Base-by-base conservation (phyloP, 768 basidiomycete species). In the Auricularia sp. region DNA sequence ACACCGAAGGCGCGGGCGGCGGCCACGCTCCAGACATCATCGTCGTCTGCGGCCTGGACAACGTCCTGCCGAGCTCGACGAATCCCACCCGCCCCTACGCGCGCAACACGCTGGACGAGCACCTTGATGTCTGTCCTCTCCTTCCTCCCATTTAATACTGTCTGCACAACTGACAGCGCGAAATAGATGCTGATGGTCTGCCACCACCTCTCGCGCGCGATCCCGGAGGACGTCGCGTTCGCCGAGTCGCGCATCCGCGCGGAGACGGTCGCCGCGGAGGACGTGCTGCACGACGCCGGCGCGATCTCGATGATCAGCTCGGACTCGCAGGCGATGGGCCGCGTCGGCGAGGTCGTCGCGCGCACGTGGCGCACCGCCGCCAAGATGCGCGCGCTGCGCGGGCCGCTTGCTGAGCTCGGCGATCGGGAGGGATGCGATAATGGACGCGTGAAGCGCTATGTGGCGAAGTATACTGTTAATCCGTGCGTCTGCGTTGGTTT, bases 1-100 rank as follows among this genome's bases (percentile, higher is more conserved):
- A 98, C 71, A 94, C 86, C 0, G 96, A 98, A 79, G 96, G 96
- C 56, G 95, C 95, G 63, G 89, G 94, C 61, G 94, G 94, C 14
- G 94, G 97, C 13, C 96, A 98, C 72, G 96, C 96, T 2, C 97
- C 97, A 0, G 97, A 98, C 71, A 98, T 98, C 75, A 96, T 99
- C 72, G 89, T 92, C n/a, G 95, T 98, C 24, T 96, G 94, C 67
- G 92, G 91, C 35, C 83, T 85, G 6, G 77, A 86, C 1, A 96
- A 98, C 65, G 94, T 98, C 2, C 78, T 98, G 8, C 97, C 97
- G 0, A 94, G 92, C 7, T 98, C 97, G 8, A 99, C 97, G 3
- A 99, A 95, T 72, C 97, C 97, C 5, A 98, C 97, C 0, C 81
- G 97, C 47, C 97, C 97, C 0, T 98, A 87, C 72, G 83, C 93